These are phyloP conservation scores for Kazachstania africana DNA, from an alignment of 805 yeast genomes.

Conservation along the genomic window DNA sequence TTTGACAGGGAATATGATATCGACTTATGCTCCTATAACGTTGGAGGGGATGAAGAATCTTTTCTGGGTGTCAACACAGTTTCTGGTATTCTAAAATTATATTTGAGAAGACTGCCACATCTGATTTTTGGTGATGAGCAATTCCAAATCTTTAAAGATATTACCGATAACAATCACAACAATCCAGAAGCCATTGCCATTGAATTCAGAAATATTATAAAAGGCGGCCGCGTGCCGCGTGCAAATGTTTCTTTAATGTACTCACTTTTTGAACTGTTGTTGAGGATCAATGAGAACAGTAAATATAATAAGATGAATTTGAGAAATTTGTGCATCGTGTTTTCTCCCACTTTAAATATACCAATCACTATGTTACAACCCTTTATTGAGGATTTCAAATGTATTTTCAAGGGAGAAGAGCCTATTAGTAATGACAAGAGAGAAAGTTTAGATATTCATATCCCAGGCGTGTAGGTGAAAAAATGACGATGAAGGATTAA, in stretches of 20 bases:
- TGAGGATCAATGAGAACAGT: slow-evolving; percentile 48
- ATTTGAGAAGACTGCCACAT: slow-evolving; percentile 64
- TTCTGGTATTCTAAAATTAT: slow-evolving; percentile 75
- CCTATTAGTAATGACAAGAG: slow-evolving; percentile 32
- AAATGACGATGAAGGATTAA: slow-evolving; percentile 1
- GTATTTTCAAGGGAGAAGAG: slow-evolving; percentile 44
- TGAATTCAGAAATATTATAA: slow-evolving; percentile 26
- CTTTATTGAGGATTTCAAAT: slow-evolving; percentile 49
- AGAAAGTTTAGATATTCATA: slow-evolving; percentile 40
- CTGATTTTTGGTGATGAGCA: slow-evolving; percentile 51
- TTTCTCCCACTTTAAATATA: slow-evolving; percentile 67
- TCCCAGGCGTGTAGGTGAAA: slow-evolving; percentile 31
- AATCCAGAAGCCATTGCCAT: slow-evolving; percentile 20
- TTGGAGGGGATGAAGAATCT: slow-evolving; percentile 11
- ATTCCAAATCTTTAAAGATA: slow-evolving; percentile 29
- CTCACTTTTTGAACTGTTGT: slow-evolving; percentile 56
- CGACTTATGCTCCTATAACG: slow-evolving; percentile 38
- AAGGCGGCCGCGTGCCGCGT: slow-evolving; percentile 31
- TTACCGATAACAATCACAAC: slow-evolving; percentile 22
- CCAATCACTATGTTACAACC: slow-evolving; percentile 49
- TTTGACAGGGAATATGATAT: slow-evolving; percentile 62
- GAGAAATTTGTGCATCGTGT: slow-evolving; percentile 67
- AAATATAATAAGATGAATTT: slow-evolving; percentile 73
- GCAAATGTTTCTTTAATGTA: slow-evolving; percentile 49
- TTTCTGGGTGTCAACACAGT: slow-evolving; percentile 68